phyloP scores from a whole-genome alignment of 2,329 filamentous ascomycete species.

The Colletotrichum liriopes region DNA sequence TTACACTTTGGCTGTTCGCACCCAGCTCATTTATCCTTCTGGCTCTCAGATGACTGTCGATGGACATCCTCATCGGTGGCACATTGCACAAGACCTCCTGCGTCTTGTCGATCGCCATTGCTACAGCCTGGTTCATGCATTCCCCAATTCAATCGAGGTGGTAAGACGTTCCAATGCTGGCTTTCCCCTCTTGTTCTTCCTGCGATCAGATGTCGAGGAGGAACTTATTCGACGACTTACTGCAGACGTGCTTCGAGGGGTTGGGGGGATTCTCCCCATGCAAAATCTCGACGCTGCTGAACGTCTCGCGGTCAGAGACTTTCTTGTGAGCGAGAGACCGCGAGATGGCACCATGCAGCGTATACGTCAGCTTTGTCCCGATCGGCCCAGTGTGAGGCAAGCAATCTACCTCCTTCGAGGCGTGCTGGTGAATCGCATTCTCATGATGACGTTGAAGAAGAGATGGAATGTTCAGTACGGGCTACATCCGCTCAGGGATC shows the following conservation, averaged over 20 bases:
- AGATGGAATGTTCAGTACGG: conserved; percentile 79
- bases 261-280: conserved; percentile 51
- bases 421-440: conserved; percentile 71
- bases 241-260: conserved; percentile 55
- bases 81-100: conserved; percentile 59
- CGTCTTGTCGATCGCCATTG: conserved; percentile 57
- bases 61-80: conserved; percentile 69
- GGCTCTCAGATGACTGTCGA: conserved; percentile 66
- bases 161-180: conserved; percentile 53
- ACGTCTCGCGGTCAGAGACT: conserved; percentile 46
- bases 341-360: conserved; percentile 44
- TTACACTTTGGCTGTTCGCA: conserved; percentile 67
- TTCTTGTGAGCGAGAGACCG: conserved; percentile 49
- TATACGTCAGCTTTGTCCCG: conserved; percentile 49
- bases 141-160: conserved; percentile 64
- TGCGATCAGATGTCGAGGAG: conserved; percentile 64
- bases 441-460: conserved; percentile 73
- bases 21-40: conserved; percentile 71
- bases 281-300: conserved; percentile 50
- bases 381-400: conserved; percentile 51
- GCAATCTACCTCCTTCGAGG: conserved; percentile 73
- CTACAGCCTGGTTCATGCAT: conserved; percentile 53
- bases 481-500: conserved; percentile 66
- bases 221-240: conserved; percentile 58
- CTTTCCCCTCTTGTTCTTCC: conserved; percentile 72